These are phyloP conservation scores for Globisporangium carolinianum DNA, from an alignment of 352 stramenopile genomes.

Conservation along the genomic window DNA sequence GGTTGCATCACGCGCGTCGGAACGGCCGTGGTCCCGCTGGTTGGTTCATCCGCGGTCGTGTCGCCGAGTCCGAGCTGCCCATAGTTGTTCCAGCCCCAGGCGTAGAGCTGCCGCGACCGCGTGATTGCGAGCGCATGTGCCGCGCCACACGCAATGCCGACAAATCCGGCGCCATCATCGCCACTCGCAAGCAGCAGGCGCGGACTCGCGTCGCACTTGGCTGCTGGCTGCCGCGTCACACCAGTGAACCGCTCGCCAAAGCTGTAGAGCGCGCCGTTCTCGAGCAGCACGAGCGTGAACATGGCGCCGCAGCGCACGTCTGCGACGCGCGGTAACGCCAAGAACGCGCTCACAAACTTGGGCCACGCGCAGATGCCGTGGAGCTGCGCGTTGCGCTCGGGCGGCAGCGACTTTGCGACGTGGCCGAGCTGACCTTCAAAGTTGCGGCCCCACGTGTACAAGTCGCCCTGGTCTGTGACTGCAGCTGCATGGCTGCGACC, in stretches of 20 bases:
- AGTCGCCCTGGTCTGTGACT: conserved; percentile 66
- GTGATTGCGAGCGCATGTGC: conserved; percentile 65
- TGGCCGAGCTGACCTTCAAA: conserved; percentile 84
- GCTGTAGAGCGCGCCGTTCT: conserved; percentile 59
- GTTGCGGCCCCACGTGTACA: conserved; percentile 88
- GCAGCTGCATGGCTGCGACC: conserved; percentile 64
- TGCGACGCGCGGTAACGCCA: conserved; percentile 30
- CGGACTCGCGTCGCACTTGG: conserved; percentile 12
- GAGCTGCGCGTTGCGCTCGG: conserved; percentile 23
- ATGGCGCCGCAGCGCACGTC: conserved; percentile 64
- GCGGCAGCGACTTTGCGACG: conserved; percentile 22
- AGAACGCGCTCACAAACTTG: conserved; percentile 60
- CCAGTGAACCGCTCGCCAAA: conserved; percentile 65
- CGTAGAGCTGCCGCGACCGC: conserved; percentile 38
- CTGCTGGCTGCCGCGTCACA: conserved; percentile 10
- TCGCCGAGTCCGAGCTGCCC: conserved; percentile 68
- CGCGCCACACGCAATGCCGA: conserved; percentile 53
- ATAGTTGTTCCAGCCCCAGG: conserved; percentile 79
- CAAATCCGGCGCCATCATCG: conserved; percentile 30
- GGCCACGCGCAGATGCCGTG: conserved; percentile 66
- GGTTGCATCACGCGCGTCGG: conserved; percentile 13
- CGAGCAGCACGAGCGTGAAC: conserved; percentile 70
- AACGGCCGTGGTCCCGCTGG: conserved; percentile 13
- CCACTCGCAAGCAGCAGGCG: conserved; percentile 25
- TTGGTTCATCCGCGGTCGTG: neutral